These are phyloP conservation scores for Yamadazyma triangularis DNA, from an alignment of 1,139 yeast species.

Conservation along the genomic window DNA sequence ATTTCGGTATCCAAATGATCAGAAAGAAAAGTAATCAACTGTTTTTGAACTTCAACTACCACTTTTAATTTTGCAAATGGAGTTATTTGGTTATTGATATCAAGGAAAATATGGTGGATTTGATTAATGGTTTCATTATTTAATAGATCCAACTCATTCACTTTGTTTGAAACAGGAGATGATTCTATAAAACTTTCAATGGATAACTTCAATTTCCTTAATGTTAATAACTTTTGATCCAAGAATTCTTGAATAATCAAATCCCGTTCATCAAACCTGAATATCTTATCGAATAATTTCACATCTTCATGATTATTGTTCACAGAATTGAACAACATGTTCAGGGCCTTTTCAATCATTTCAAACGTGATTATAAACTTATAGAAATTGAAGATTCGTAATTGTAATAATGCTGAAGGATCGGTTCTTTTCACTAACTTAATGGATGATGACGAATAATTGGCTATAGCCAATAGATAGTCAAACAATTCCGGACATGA, in stretches of 20 bases:
- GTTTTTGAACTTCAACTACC: constrained; percentile 31
- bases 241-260: constrained; percentile 33
- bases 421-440: constrained; percentile 37
- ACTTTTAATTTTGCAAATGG: constrained; percentile 29
- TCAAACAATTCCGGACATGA: constrained; percentile 31
- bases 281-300: constrained; percentile 35
- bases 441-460: constrained; percentile 36
- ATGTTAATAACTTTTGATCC: constrained; percentile 28
- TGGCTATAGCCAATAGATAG: constrained; percentile 42
- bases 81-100: constrained; percentile 18
- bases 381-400: constrained; percentile 39
- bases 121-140: constrained; percentile 11
- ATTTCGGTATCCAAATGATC: constrained; percentile 19
- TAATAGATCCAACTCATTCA: constrained; percentile 15
- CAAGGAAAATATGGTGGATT: constrained; percentile 11
- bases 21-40: constrained; percentile 21
- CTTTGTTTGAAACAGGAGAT: constrained; percentile 9
- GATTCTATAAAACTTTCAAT: constrained; percentile 25
- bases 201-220: constrained; percentile 23
- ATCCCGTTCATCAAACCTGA: constrained; percentile 37
- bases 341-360: constrained; percentile 32
- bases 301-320: constrained; percentile 20
- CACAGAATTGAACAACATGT: constrained; percentile 22
- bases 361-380: constrained; percentile 32
- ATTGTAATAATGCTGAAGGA: constrained; percentile 31